These are phyloP conservation scores for Cutaneotrichosporon cyanovorans DNA, from an alignment of 1,284 basidiomycete species.

Conservation along the genomic window DNA sequence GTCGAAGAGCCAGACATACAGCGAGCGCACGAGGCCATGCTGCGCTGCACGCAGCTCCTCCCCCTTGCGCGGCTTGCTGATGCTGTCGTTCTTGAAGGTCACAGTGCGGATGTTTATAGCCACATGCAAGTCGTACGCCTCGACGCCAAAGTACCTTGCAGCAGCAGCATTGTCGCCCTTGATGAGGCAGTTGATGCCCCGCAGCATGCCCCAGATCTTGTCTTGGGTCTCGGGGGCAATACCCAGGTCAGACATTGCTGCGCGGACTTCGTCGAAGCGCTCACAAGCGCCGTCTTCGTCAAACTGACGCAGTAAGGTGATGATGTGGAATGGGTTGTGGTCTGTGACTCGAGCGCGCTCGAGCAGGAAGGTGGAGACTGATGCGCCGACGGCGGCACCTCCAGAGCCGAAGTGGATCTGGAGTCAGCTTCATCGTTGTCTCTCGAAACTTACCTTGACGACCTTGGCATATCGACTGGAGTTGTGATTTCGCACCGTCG, in stretches of 20 bases:
- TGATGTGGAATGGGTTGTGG: constrained; percentile 15
- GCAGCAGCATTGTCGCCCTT: constrained; percentile 6
- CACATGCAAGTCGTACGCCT: constrained; percentile 7
- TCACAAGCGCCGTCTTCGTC: constrained; percentile 6
- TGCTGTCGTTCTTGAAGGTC: constrained; percentile 11
- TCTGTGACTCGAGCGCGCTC: constrained; percentile 17
- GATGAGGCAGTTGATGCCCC: constrained; percentile 14
- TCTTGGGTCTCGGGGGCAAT: constrained; percentile 9
- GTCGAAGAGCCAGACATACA: constrained; percentile 15
- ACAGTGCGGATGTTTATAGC: constrained; percentile 13
- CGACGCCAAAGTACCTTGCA: constrained; percentile 6
- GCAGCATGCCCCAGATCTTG: constrained; percentile 11
- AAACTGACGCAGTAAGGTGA: constrained; percentile 10
- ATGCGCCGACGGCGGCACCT: constrained; percentile 10
- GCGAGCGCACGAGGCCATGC: constrained; percentile 15
- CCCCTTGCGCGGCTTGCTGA: constrained; percentile 10
- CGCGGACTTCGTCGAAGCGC: constrained; percentile 7
- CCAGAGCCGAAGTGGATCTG: constrained; percentile 13
- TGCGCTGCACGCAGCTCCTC: constrained; percentile 14
- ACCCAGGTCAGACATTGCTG: constrained; percentile 8
- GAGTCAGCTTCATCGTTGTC: not conserved
- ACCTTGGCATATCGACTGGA: constrained; percentile 19
- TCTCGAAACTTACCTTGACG: constrained; percentile 13
- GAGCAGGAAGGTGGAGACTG: constrained; percentile 17
- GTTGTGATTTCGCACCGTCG: constrained; percentile 17